phyloP scores from a whole-genome alignment of 2,329 filamentous ascomycete species.

The Colletotrichum sp. region DNA sequence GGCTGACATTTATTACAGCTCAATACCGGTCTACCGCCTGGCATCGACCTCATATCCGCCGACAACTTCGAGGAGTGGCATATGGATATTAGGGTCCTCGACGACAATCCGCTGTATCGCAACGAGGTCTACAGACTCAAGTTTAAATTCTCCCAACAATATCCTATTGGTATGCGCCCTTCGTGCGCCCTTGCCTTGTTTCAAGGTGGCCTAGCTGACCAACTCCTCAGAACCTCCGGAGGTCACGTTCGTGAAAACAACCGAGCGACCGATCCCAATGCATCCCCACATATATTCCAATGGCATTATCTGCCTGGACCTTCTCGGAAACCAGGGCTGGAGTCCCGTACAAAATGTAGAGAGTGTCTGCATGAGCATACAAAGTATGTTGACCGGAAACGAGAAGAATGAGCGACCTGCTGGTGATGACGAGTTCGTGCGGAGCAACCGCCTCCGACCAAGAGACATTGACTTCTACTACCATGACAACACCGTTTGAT shows the following conservation, averaged over 20 bases:
- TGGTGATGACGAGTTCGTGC: conserved; percentile 89
- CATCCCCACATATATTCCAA: conserved; percentile 99
- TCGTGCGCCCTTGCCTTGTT: background rate
- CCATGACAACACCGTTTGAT: conserved; percentile 78
- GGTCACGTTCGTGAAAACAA: conserved; percentile 79
- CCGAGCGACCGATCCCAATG: conserved; percentile 78
- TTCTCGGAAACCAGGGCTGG: conserved; percentile 89
- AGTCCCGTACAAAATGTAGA: conserved; percentile 97
- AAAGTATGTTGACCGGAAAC: conserved; percentile 98
- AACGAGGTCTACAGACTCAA: conserved; percentile 83
- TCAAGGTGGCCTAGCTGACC: background rate
- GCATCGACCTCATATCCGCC: conserved; percentile 80
- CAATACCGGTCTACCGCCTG: conserved; percentile 62
- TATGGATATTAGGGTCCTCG: conserved; percentile 90
- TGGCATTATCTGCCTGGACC: conserved; percentile 96
- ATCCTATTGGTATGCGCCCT: conserved; percentile 79
- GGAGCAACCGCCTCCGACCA: conserved; percentile 77
- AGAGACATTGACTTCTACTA: conserved; percentile 94
- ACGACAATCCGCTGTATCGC: conserved; percentile 86
- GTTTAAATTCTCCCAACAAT: conserved; percentile 82
- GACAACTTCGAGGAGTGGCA: conserved; percentile 90
- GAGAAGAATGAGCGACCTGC: conserved; percentile 88
- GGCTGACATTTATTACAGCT: conserved; percentile 15
- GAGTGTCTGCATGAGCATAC: conserved; percentile 94
- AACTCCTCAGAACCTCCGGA: conserved; percentile 80